Base-by-base conservation (phyloP, 371 early-diverging fungal species). In the Mortierella sp. region DNA sequence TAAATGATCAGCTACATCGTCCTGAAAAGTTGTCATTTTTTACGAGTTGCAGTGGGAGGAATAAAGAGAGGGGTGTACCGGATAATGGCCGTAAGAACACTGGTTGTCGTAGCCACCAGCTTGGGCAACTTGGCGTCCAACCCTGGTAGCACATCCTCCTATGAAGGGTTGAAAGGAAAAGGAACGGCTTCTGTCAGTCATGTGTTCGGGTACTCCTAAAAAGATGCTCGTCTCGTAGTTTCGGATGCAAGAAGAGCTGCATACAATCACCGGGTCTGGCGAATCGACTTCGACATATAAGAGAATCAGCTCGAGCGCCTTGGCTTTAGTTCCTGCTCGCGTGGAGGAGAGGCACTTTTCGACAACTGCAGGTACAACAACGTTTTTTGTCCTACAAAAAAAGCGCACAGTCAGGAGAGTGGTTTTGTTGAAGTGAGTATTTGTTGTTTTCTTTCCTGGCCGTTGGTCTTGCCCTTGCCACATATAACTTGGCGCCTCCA, bases 61-160 rank as follows among this genome's bases (percentile, higher is more conserved):
- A n/a, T 13, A 28, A 46, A 13, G 21, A 40, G 31, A 48, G 55
- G 16, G 10, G 48, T 75, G 67, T 89, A 94, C 90, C 90, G 90
- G 31, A 99, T 89, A 16, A 96, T 90, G 71, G 96, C 97, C 57
- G 90, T 92, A 11, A 97, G 83, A 0, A 93, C 93, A 19, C 88
- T 73, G 5, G 98, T 94, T 4, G 93, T 90, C 21, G 96, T 95
- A 0, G 95, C 93, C 3, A 97, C 96, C 24, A 96, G 89, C 86
- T 99, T 99, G 8, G 99, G 99, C 72, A 94, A 95, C 82, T 98
- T 99, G 79, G 96, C 95, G 19, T 91, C 91, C 53, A 97, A 84
- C 1, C 95, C 96, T 53, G 93, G 92, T 31, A 98, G 71, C 37
- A 98, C 89, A 26, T 93, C 90, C 89, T 95, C 96, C 95, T 96